Conservation (phyloP, 345 rosid species). For the Cardamine chenopodiifolia region DNA sequence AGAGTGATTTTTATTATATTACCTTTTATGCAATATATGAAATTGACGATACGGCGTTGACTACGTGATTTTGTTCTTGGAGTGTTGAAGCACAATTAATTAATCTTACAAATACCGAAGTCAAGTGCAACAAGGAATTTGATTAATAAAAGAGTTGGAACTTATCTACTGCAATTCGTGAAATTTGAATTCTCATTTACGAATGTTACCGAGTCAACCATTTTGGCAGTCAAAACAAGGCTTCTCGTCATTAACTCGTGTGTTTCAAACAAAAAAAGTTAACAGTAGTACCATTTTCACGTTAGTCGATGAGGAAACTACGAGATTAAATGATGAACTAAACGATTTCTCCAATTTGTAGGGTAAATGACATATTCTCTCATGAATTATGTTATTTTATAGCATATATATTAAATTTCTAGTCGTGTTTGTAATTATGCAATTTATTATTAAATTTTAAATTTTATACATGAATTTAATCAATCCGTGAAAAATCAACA, state of each 20-base stretch:
- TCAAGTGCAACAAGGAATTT: neutral
- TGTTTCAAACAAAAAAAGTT: no score
- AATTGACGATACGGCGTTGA: constrained; percentile 13
- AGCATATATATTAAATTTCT: no score
- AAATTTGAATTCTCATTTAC: neutral
- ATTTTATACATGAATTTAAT: no score
- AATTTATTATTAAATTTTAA: no score
- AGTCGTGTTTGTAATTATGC: no score
- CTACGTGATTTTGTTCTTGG: neutral
- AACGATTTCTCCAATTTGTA: neutral
- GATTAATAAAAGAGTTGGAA: neutral
- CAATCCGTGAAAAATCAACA: no score
- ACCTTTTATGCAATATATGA: neutral
- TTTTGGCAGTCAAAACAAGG: constrained; percentile 26
- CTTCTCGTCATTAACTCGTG: neutral
- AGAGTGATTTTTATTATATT: neutral
- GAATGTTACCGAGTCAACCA: constrained; percentile 27
- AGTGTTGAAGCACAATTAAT: neutral
- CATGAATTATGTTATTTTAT: no score
- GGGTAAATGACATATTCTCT: no score
- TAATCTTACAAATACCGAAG: neutral
- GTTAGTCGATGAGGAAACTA: neutral
- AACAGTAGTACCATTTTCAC: neutral
- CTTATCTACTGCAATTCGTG: neutral
- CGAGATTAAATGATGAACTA: neutral